Base-by-base conservation (phyloP, 2,329 filamentous ascomycete genomes). In the Neophaeococcomyces aloes region DNA sequence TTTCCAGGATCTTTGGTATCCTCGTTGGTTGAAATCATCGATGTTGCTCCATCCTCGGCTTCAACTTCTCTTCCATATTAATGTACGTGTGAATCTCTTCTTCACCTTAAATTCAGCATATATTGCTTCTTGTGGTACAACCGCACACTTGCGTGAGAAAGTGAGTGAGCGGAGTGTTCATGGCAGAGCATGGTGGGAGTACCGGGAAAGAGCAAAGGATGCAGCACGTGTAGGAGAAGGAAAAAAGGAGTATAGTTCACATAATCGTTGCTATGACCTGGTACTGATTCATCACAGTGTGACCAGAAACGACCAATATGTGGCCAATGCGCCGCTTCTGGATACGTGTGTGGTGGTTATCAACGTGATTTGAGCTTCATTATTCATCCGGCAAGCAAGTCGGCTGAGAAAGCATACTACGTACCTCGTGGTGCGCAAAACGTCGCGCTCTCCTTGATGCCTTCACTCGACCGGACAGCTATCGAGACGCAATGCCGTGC, bases 281-380 rank as follows among this genome's bases (percentile, higher is more conserved):
- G 31, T 18, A 29, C 32, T 42, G 36, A 42, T 25, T 27, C 23
- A n/a, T 39, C 46, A 29, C 51, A 78, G 74, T 81, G 78, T 58
- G 78, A 78, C 60, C 76, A 79, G 50, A 69, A 74, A 46, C 70
- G 71, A 3, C 78, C 78, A 2, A 64, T 65, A 29, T 82, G 78
- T 58, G 69, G 68, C 43, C 79, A 79, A 56, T 82, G 78, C 57
- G 63, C 68, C 44, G 67, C 71, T 52, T 73, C 70, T 52, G 74
- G 75, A 17, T 66, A 75, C 34, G 59, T 69, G 45, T 82, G 78
- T 53, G 71, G 70, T 36, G 78, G 78, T 30, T 83, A 82, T 58
- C 71, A 78, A 55, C 66, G 74, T 30, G 71, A 79, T 55, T 72
- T 71, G 13, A 71, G 80, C 44, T 82, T 82, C 60, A 78, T 82